A percentile compares a stretch with the other conserved stretches of the same genome.
phyloP scores from a whole-genome alignment of 2,329 filamentous ascomycete species.

The Aspergillus sp. region DNA sequence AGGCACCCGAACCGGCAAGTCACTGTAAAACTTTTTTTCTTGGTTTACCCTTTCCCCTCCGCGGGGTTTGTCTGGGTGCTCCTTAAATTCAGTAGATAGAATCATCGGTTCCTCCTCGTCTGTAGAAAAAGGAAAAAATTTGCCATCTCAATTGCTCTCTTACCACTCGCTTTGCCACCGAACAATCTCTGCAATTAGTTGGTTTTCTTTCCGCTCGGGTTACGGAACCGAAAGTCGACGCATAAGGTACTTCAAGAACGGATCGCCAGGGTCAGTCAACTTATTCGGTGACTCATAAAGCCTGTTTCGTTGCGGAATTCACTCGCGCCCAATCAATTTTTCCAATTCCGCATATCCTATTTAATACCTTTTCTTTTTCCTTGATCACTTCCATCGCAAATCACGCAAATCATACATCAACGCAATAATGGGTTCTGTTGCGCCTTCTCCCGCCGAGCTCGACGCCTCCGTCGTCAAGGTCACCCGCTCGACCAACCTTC shows the following conservation, averaged over 20 bases:
- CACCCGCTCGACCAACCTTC: conserved; percentile 38
- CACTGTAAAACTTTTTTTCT: conserved; percentile 17
- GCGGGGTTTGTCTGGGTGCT: background rate
- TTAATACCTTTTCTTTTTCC: background rate
- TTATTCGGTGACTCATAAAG: conserved; percentile 4
- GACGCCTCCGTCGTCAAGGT: conserved; percentile 43
- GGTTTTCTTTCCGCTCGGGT: background rate
- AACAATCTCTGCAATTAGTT: no score
- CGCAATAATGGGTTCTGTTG: conserved; percentile 35
- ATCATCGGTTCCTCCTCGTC: background rate
- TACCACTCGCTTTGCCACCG: background rate
- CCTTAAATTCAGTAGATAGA: conserved; percentile 3
- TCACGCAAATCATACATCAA: background rate
- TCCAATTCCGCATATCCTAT: background rate
- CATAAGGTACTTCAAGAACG: background rate
- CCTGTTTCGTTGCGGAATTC: background rate
- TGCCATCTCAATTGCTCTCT: background rate
- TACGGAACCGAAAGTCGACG: background rate
- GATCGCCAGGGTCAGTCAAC: background rate
- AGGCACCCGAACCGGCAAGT: conserved; percentile 16
- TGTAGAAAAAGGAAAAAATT: background rate
- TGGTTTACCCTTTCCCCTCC: conserved; percentile 1
- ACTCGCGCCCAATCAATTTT: background rate
- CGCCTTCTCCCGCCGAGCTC: conserved; percentile 35
- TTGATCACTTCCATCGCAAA: background rate